Evolutionary conservation across 2,329 filamentous ascomycete species (phyloP), one percentile per base, ranked within the genome.

Genomic region (Penicillium sp.): DNA sequence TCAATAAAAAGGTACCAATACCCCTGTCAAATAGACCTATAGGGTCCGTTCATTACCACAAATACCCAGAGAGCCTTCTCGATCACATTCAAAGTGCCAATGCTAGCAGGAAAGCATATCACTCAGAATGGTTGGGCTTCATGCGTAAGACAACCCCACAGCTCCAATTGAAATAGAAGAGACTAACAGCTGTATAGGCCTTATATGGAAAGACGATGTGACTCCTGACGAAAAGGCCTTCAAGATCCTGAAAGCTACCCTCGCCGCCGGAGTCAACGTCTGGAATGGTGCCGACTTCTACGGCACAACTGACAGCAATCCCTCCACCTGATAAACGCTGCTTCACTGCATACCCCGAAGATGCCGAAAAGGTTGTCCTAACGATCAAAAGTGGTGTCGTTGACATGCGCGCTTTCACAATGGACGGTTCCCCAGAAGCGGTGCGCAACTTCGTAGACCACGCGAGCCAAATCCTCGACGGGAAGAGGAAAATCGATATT

Each of bases 401-500:
- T 6, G 63, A 77, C 26, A 58, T 72, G 2, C 53, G 62, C 5
- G 71, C 58, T 2, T 61, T 74, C 44, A 56, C 50, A 5, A 73
- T 79, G 1, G 78, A 85, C 58, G 78, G 79, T 14, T 80, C 77
- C 5, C 77, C 78, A 0, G 79, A 80, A 27, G 75, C 73, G 23
- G 70, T 86, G 15, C 79, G 82, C 14, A 72, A 73, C 27, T 83
- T 79, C 2, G 71, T 88, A 27, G 81, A 87, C 56, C 79, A 81
- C 51, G 79, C 80, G 58, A 67, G 85, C 12, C 66, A 63, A 7
- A 51, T 77, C 11, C 68, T 82, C 4, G 74, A 76, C 22, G 81
- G 80, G 5, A 75, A 83, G 68, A 80, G 83, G 68, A 80, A 79
- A 64, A 71, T 87, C 37, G 84, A 86, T 64, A 69, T 84, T 9